Evolutionary conservation across 306 rosid species (phyloP), one percentile per base, ranked within the genome.

Genomic region (Prunus dulcis): DNA sequence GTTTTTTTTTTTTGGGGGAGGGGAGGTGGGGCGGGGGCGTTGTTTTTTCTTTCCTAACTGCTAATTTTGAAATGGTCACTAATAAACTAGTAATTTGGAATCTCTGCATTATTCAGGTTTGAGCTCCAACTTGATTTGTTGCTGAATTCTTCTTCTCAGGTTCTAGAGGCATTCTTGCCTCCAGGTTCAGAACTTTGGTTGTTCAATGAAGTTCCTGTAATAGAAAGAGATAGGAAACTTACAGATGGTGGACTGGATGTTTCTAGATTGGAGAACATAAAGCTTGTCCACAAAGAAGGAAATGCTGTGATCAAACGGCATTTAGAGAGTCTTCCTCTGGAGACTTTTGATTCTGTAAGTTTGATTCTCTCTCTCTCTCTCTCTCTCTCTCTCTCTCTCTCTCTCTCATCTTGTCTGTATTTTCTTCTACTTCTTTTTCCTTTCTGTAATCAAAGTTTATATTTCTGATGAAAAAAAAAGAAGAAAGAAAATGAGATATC

Each of bases 311-410:
- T 92, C 74, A 88, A 91, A 86, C 88, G 97, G 79, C 98, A 94
- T 84, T 79, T 94, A 70, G 98, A 94, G 88, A 80, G 63, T 76
- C 97, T 94, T 85, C 98, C 98, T 22, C 71, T 94, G 76, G 98
- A 94, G 81, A 92, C 98, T 77, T 94, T 94, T 85, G 98, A 94
- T 88, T 94, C 98, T 76, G 98, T 94, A 84, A 67, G 96, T 84
- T 80, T 60, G 51, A 23, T 63, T 69, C 41, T 62, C 67, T 72
- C 32, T 69, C 71, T 30, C 25, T 38, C 27, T 74, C 71, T 47
- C 22, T 38, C 51, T 77, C 55, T 77, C 32, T 69, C 73, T 30
- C 25, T 38, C 27, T 69, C 63, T 50, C 2, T 68, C 49, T 45
- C 56, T 51, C n/a, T 13, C 56, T 51, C 56, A 23, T 0, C 28